Percentiles rank a stretch among this genome's conserved stretches.
These are phyloP conservation scores for Craspedostauros australis DNA, from an alignment of 108 stramenopile genomes.

Conservation along the genomic window DNA sequence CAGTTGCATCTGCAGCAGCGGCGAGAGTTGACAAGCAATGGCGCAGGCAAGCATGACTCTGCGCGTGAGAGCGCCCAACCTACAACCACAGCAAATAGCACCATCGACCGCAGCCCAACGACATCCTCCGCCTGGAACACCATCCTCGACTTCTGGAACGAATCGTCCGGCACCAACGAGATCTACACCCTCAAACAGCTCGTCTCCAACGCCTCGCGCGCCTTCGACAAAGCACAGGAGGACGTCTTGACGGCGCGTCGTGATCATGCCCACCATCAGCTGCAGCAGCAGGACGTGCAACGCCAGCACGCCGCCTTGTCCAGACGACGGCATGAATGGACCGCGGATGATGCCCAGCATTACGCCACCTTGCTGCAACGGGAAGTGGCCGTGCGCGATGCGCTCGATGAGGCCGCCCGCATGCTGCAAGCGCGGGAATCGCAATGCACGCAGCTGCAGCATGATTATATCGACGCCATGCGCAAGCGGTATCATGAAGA, in stretches of 20 bases:
- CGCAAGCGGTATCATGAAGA: slow-evolving; percentile 63
- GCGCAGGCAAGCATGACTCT: too few relatives aligned
- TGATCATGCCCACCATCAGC: slow-evolving; percentile 18
- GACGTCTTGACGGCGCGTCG: slow-evolving; percentile 28
- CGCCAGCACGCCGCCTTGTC: slow-evolving; percentile 32
- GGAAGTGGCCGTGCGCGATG: slow-evolving; percentile 30
- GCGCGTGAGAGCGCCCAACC: too few relatives aligned
- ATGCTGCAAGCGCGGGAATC: slow-evolving; percentile 27
- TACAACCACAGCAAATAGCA: too few relatives aligned
- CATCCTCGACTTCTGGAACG: slow-evolving; percentile 26
- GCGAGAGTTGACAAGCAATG: too few relatives aligned
- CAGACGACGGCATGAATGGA: slow-evolving; percentile 43
- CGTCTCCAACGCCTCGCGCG: slow-evolving; percentile 25
- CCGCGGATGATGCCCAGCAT: slow-evolving; percentile 34
- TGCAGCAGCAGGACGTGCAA: slow-evolving; percentile 30
- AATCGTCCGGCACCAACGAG: slow-evolving; percentile 37
- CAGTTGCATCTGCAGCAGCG: too few relatives aligned
- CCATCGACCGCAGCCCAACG: too few relatives aligned
- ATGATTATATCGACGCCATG: slow-evolving; percentile 49
- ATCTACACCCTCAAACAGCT: slow-evolving; percentile 36
- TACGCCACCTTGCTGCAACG: slow-evolving; percentile 38
- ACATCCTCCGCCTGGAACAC: too few relatives aligned
- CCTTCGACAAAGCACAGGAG: slow-evolving; percentile 33
- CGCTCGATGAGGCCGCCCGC: slow-evolving; percentile 23
- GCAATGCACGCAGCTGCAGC: slow-evolving; percentile 12